Percentiles rank a stretch among this genome's conserved stretches.
Evolutionary conservation across 2,329 filamentous ascomycete species (phyloP).

Genomic region (Chaetoscypha palmicola): DNA sequence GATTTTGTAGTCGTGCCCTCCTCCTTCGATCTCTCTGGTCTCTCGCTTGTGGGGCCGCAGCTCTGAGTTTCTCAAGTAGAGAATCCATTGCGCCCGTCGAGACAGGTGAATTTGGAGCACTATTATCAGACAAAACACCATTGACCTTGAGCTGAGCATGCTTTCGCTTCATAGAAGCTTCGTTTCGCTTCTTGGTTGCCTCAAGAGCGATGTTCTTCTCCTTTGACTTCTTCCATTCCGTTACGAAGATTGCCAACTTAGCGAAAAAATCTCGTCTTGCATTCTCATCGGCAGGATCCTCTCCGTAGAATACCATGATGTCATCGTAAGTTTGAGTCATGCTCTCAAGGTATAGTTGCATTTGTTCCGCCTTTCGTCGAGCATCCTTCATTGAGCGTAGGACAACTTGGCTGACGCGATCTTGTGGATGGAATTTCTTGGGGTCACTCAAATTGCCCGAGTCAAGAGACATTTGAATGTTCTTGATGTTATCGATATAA

Average conservation of each 20-base stretch:
- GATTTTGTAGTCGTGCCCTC: conserved; percentile 80
- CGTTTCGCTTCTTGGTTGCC: conserved; percentile 76
- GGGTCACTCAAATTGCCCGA: conserved; percentile 91
- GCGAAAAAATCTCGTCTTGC: conserved; percentile 92
- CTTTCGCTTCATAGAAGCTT: conserved; percentile 89
- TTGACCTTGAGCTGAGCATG: conserved; percentile 57
- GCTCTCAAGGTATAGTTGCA: conserved; percentile 87
- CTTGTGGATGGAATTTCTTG: conserved; percentile 96
- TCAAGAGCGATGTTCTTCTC: conserved; percentile 86
- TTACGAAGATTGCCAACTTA: conserved; percentile 83
- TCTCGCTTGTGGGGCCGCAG: conserved; percentile 80
- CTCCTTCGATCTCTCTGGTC: conserved; percentile 85
- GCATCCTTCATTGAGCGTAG: conserved; percentile 96
- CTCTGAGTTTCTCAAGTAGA: conserved; percentile 86
- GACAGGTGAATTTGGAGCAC: conserved; percentile 55
- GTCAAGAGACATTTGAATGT: conserved; percentile 86
- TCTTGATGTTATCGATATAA: conserved; percentile 93
- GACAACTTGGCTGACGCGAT: conserved; percentile 85
- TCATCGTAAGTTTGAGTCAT: conserved; percentile 89
- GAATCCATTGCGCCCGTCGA: conserved; percentile 93
- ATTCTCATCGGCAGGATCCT: conserved; percentile 86
- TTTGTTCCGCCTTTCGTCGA: conserved; percentile 88
- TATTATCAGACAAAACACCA: conserved; percentile 33
- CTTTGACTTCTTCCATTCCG: conserved; percentile 91
- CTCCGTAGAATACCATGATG: conserved; percentile 94